These are phyloP conservation scores for Irpex lacteus DNA, from an alignment of 1,284 basidiomycete genomes.

Conservation along the genomic window DNA sequence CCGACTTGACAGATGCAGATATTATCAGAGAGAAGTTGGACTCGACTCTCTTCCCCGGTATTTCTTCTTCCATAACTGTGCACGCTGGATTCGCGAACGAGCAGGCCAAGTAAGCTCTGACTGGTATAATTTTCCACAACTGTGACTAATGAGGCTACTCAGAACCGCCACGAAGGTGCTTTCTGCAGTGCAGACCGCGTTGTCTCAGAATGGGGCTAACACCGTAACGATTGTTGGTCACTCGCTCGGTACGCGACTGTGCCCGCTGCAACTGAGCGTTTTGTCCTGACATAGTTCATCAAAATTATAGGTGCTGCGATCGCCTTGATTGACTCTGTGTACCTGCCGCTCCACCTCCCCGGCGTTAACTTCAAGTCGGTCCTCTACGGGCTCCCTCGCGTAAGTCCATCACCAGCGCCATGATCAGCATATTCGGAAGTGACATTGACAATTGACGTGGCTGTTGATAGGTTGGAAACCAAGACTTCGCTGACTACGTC, in stretches of 20 bases:
- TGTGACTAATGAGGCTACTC: too few species aligned
- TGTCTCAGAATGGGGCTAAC: constrained; percentile 26
- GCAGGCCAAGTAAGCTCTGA: constrained; percentile 50
- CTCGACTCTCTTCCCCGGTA: constrained; percentile 54
- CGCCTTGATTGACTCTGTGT: constrained; percentile 41
- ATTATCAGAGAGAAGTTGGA: constrained; percentile 39
- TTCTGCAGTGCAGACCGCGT: constrained; percentile 32
- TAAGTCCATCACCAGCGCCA: constrained; percentile 4
- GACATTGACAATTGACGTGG: neutral
- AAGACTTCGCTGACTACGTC: constrained; percentile 57
- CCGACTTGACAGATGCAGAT: constrained; percentile 53
- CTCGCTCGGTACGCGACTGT: constrained; percentile 30
- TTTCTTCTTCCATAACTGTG: constrained; percentile 44
- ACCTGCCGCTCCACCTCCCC: constrained; percentile 37
- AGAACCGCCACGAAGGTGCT: constrained; percentile 36
- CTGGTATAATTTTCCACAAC: too few species aligned
- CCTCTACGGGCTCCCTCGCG: constrained; percentile 56
- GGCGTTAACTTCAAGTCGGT: constrained; percentile 37
- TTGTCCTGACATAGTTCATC: neutral
- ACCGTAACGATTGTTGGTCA: constrained; percentile 35
- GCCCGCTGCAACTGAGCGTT: neutral
- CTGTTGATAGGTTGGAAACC: constrained; percentile 39
- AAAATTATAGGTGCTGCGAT: constrained; percentile 35
- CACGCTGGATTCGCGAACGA: constrained; percentile 56
- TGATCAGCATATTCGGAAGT: neutral